These are phyloP conservation scores for Colletotrichum camelliae DNA, from an alignment of 2,329 filamentous ascomycete genomes.

Conservation along the genomic window DNA sequence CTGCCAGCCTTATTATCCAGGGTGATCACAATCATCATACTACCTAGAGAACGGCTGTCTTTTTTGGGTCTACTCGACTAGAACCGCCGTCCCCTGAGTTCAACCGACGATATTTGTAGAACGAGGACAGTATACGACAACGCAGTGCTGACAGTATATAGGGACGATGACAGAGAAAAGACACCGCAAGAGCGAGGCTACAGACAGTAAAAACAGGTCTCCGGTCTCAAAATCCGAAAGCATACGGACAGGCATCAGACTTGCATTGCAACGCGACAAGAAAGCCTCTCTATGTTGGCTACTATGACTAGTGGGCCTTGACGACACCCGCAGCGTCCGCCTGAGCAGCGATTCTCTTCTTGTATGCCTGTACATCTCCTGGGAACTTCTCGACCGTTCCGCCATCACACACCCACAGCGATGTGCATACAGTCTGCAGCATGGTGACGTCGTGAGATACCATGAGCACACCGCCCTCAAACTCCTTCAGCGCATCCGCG, in stretches of 20 bases:
- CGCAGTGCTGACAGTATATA: neutral
- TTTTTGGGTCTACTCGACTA: neutral
- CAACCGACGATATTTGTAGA: neutral
- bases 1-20: neutral
- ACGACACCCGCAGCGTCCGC: constrained; percentile 89
- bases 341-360: constrained; percentile 92
- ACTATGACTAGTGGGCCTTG: constrained; percentile 56
- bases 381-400: constrained; percentile 96
- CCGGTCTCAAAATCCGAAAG: neutral
- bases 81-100: neutral
- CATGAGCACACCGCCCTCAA: constrained; percentile 96
- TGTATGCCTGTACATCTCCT: constrained; percentile 94
- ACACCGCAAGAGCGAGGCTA: neutral
- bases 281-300: neutral
- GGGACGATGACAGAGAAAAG: neutral
- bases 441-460: constrained; percentile 99
- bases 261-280: neutral
- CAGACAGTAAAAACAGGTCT: neutral
- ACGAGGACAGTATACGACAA: neutral
- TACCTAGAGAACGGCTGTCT: neutral
- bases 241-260: neutral
- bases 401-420: constrained; percentile 94
- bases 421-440: constrained; percentile 94
- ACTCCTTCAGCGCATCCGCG: constrained; percentile 80
- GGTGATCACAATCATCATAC: neutral